phyloP scores from a whole-genome alignment of 257 asterid species.

The Petrea volubilis region DNA sequence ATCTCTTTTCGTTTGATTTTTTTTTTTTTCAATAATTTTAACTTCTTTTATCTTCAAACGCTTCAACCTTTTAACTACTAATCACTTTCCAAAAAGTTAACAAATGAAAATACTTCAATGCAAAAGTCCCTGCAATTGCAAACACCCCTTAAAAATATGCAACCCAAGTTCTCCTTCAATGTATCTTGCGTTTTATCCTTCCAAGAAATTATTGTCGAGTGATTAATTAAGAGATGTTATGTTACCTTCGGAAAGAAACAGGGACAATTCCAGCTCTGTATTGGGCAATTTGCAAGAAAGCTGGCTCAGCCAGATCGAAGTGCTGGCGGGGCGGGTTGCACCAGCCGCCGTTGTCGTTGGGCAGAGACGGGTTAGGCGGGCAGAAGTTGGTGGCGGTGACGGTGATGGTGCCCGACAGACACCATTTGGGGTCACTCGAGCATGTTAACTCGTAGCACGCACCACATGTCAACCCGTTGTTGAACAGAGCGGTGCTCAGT shows the following conservation, averaged over 20 bases:
- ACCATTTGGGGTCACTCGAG: conserved; percentile 48
- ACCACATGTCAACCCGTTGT: conserved; percentile 86
- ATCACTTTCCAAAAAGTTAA: too few species aligned
- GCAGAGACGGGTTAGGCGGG: conserved; percentile 80
- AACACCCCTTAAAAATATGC: too few species aligned
- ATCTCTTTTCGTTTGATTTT: too few species aligned
- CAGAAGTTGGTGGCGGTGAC: conserved; percentile 95
- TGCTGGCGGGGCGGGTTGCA: conserved; percentile 95
- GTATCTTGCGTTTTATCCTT: too few species aligned
- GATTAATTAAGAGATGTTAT: too few species aligned
- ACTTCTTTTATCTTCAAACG: too few species aligned
- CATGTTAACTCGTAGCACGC: conserved; percentile 76
- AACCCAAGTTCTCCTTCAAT: too few species aligned
- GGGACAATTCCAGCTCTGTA: conserved; percentile 91
- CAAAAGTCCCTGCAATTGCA: too few species aligned
- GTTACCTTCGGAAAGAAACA: conserved; percentile 66
- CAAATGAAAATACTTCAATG: too few species aligned
- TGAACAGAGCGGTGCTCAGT: conserved; percentile 82
- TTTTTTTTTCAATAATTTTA: too few species aligned
- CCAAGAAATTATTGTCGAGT: too few species aligned
- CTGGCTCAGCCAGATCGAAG: conserved; percentile 85
- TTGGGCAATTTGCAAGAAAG: conserved; percentile 78
- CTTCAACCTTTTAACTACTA: too few species aligned
- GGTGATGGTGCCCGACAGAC: conserved; percentile 63
- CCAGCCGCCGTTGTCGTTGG: conserved; percentile 90